Conservation (phyloP, 345 rosid species). For the Euphorbia tirucalli region DNA sequence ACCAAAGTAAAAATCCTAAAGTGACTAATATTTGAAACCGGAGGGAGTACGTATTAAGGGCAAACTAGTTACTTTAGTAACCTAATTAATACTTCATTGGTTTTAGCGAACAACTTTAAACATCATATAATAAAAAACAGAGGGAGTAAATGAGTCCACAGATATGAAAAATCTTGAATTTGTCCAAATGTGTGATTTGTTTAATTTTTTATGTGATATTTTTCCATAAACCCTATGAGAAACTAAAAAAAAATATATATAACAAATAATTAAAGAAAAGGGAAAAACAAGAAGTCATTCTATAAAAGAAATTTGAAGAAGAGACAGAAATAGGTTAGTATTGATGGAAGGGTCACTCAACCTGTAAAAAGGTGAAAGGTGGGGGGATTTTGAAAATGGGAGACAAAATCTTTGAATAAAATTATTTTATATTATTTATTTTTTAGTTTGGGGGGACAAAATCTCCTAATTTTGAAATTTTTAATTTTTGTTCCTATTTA, state of each 20-base stretch:
- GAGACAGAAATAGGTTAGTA: slow-evolving; percentile 12
- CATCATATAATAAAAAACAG: too few relatives aligned
- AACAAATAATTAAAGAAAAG: neutral
- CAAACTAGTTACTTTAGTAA: too few relatives aligned
- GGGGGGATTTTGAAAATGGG: slow-evolving; percentile 35
- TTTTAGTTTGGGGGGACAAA: neutral
- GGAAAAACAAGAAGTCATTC: neutral
- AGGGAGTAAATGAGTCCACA: too few relatives aligned
- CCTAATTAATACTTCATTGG: too few relatives aligned
- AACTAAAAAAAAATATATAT: neutral
- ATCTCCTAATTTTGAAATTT: neutral
- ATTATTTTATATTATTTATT: slow-evolving; percentile 23
- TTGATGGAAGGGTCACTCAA: slow-evolving; percentile 16
- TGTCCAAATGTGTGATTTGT: too few relatives aligned
- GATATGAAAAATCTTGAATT: too few relatives aligned
- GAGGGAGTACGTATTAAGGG: too few relatives aligned
- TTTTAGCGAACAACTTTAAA: too few relatives aligned
- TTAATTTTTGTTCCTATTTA: slow-evolving; percentile 1
- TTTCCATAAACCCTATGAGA: neutral
- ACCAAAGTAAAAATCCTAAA: too few relatives aligned
- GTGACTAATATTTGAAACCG: too few relatives aligned
- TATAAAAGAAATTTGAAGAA: neutral
- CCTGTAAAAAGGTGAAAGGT: slow-evolving; percentile 12
- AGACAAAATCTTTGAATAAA: slow-evolving; percentile 46
- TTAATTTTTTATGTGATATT: neutral